These are phyloP conservation scores for Clavariopsis aquatica DNA, from an alignment of 495 filamentous ascomycete species.

Conservation along the genomic window DNA sequence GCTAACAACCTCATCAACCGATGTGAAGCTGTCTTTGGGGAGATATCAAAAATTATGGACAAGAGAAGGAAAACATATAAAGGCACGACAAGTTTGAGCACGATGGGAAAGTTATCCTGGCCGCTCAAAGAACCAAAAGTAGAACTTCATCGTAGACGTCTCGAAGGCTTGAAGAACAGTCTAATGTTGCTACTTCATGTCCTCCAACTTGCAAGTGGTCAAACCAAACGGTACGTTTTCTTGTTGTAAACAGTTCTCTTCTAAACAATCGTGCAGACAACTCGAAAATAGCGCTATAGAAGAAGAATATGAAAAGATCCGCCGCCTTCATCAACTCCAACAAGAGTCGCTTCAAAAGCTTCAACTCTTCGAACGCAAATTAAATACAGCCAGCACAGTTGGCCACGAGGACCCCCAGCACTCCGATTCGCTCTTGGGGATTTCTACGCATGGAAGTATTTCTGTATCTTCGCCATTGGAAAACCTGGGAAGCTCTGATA, in stretches of 20 bases:
- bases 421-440: slow-evolving; percentile 5
- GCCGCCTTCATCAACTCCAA: slow-evolving; percentile 24
- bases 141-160: slow-evolving; percentile 16
- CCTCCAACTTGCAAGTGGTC: slow-evolving; percentile 22
- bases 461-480: background rate
- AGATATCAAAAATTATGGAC: slow-evolving; percentile 28
- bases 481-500: slow-evolving; percentile 25
- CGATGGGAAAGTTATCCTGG: slow-evolving; percentile 27
- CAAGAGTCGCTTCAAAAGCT: slow-evolving; percentile 27
- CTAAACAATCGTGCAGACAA: too few relatives aligned
- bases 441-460: background rate
- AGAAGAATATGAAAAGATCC: slow-evolving; percentile 28
- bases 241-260: too few relatives aligned
- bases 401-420: slow-evolving; percentile 24
- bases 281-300: slow-evolving; percentile 15
- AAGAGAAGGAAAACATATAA: slow-evolving; percentile 28
- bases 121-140: slow-evolving; percentile 32
- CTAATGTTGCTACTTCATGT: slow-evolving; percentile 27
- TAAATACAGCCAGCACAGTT: slow-evolving; percentile 12
- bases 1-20: slow-evolving; percentile 29
- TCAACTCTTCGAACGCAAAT: slow-evolving; percentile 18
- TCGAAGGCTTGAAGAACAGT: slow-evolving; percentile 33
- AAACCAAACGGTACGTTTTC: slow-evolving; percentile 26
- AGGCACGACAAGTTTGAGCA: slow-evolving; percentile 25
- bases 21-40: slow-evolving; percentile 28